Percentiles rank a stretch among this genome's conserved stretches.
Conservation (phyloP, 192 early-diverging fungal species). For the Kickxella alabastrina region DNA sequence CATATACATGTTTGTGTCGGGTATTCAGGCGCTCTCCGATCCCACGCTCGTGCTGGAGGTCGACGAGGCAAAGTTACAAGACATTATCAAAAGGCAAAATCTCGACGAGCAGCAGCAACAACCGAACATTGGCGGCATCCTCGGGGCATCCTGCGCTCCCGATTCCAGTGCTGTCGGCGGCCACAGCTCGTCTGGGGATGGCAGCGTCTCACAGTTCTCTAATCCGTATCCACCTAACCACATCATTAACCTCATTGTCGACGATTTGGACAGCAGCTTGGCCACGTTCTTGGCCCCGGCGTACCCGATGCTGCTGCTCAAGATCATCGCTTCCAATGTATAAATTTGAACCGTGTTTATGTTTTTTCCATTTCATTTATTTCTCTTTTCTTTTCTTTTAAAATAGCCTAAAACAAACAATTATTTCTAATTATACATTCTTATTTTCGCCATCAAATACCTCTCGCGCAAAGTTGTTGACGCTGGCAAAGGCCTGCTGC, state of each 20-base stretch:
- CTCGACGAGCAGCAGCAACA: constrained; percentile 10
- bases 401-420: not conserved
- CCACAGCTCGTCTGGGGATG: not conserved
- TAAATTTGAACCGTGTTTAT: not conserved
- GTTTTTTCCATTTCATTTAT: not conserved
- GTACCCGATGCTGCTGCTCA: constrained; percentile 48
- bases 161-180: not conserved
- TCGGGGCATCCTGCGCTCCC: constrained; percentile 1
- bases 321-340: constrained; percentile 34
- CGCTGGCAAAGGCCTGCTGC: constrained; percentile 25
- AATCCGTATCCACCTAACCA: constrained; percentile 49
- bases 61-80: constrained; percentile 1
- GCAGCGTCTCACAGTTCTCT: not conserved
- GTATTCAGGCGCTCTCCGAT: constrained; percentile 40
- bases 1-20: constrained; percentile 43
- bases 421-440: not conserved
- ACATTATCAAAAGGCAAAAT: not conserved
- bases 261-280: constrained; percentile 33
- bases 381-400: not conserved
- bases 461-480: constrained; percentile 11
- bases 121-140: not conserved
- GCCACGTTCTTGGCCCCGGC: constrained; percentile 43
- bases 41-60: constrained; percentile 29
- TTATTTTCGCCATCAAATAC: constrained; percentile 1
- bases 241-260: constrained; percentile 42